Evolutionary conservation across 306 rosid species (phyloP).

Genomic region (Pachyrhizus erosus): DNA sequence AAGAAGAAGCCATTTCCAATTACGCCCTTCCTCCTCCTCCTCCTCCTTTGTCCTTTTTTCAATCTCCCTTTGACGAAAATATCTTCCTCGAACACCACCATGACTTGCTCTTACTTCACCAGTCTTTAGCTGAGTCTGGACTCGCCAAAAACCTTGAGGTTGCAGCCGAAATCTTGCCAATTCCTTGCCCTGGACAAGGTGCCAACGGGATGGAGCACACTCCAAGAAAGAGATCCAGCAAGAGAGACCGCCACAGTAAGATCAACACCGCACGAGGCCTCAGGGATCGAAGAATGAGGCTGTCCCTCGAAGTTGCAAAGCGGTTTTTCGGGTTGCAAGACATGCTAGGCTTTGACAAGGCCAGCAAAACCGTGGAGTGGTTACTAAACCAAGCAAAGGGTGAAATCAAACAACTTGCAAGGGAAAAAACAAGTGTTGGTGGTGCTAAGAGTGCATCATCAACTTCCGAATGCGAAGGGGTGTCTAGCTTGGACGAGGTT

Average conservation of each 20-base stretch:
- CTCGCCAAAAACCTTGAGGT: not conserved
- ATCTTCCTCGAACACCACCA: constrained; percentile 49
- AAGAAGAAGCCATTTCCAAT: constrained; percentile 40
- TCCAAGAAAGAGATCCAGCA: constrained; percentile 59
- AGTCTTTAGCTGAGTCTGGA: constrained; percentile 7
- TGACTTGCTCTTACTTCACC: constrained; percentile 42
- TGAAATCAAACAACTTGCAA: constrained; percentile 65
- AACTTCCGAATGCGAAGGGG: constrained; percentile 78
- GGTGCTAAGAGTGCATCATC: constrained; percentile 51
- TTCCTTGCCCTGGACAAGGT: not conserved
- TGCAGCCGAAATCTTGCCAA: not conserved
- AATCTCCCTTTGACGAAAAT: constrained; percentile 61
- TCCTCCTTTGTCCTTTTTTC: constrained; percentile 54
- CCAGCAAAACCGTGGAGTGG: constrained; percentile 96
- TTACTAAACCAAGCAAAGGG: constrained; percentile 60
- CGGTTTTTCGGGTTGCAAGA: constrained; percentile 87
- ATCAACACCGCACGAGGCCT: constrained; percentile 71
- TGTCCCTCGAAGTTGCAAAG: constrained; percentile 78
- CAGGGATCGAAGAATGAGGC: constrained; percentile 89
- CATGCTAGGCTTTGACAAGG: constrained; percentile 80
- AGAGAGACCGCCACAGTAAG: constrained; percentile 93
- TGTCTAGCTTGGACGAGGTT: constrained; percentile 65
- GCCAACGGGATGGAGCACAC: constrained; percentile 16
- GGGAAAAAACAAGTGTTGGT: constrained; percentile 33
- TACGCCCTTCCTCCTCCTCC: constrained; percentile 29